phyloP scores from a whole-genome alignment of 768 basidiomycete genomes.

The Leccinum olivaceopallidum region DNA sequence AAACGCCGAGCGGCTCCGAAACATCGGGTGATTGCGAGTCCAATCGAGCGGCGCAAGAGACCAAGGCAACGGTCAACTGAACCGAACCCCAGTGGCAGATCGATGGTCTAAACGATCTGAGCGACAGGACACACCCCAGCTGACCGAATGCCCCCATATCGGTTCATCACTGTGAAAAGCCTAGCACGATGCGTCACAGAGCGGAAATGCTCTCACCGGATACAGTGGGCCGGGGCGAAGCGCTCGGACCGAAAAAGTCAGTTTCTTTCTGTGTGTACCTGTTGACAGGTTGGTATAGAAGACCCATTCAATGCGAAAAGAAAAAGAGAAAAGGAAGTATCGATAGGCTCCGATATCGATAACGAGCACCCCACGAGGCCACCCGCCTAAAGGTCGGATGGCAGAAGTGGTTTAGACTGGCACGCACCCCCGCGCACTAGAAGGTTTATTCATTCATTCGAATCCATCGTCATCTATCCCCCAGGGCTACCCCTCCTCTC shows the following conservation, averaged over 20 bases:
- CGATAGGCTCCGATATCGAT: conserved; percentile 21
- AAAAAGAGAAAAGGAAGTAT: not conserved
- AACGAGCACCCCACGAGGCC: conserved; percentile 12
- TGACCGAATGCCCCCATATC: conserved; percentile 10
- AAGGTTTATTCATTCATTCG: not conserved
- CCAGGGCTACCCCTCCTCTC: not conserved
- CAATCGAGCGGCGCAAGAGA: not conserved
- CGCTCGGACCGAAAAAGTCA: not conserved
- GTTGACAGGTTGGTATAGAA: conserved; percentile 3
- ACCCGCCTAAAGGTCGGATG: not conserved
- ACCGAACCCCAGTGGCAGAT: not conserved
- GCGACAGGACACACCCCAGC: not conserved
- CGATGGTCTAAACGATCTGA: not conserved
- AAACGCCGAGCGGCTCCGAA: not conserved
- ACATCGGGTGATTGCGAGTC: conserved; percentile 1
- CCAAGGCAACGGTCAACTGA: conserved; percentile 3
- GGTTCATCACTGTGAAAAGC: conserved; percentile 11
- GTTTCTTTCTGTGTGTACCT: not conserved
- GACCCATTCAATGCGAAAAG: not conserved
- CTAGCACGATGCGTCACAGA: too few relatives aligned
- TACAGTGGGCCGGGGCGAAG: not conserved
- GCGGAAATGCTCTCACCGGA: not conserved
- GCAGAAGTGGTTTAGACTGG: not conserved
- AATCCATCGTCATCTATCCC: not conserved
- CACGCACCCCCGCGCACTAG: not conserved